Evolutionary conservation across 208 protist genomes (phyloP).

Genomic region (Acanthamoeba triangularis): DNA sequence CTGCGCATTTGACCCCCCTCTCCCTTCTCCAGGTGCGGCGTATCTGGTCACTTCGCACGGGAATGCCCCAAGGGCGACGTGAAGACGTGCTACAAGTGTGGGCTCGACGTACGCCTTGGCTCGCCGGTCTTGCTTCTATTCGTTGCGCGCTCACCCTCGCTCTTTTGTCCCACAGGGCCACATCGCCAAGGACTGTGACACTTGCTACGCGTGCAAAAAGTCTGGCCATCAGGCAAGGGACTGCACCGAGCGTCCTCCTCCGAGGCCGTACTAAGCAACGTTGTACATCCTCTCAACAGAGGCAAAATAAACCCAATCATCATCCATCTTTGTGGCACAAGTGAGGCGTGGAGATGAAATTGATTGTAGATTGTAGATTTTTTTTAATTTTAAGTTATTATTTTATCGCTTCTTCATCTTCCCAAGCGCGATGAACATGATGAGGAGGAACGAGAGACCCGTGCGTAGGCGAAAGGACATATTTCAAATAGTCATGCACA

Average conservation of each 20-base stretch:
- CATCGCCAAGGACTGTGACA: slow-evolving; percentile 78
- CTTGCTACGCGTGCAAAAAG: slow-evolving; percentile 74
- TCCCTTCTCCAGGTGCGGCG: not conserved
- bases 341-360: not conserved
- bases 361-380: not conserved
- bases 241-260: slow-evolving; percentile 27
- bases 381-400: not conserved
- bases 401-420: slow-evolving; percentile 35
- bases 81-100: slow-evolving; percentile 78
- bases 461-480: not conserved
- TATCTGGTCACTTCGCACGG: slow-evolving; percentile 73
- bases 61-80: slow-evolving; percentile 72
- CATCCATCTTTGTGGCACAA: too few species aligned
- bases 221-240: slow-evolving; percentile 57
- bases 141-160: not conserved
- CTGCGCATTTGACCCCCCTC: not conserved
- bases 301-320: not conserved
- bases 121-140: not conserved
- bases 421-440: slow-evolving; percentile 12
- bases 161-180: not conserved
- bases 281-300: not conserved
- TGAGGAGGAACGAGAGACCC: not conserved
- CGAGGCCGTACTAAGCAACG: not conserved
- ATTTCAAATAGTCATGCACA: slow-evolving; percentile 1
- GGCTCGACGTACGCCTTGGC: slow-evolving; percentile 31